Conservation (phyloP, 140 eudicot genomes). For the Oenanthe javanica region DNA sequence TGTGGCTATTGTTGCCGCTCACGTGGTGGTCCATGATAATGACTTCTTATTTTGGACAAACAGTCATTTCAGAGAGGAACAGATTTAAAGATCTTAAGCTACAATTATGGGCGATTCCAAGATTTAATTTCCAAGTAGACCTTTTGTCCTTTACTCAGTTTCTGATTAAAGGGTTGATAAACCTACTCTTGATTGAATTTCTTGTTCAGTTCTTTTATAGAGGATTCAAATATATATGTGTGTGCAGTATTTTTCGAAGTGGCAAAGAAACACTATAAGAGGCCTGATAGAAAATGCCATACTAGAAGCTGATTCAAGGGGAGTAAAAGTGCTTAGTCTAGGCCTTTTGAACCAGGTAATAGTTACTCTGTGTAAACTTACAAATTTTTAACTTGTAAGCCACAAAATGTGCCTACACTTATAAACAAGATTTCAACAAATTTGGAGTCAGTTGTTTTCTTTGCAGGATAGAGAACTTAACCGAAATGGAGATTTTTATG, state of each 20-base stretch:
- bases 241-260: constrained; percentile 28
- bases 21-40: constrained; percentile 37
- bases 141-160: not conserved
- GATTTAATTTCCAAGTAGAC: constrained; percentile 50
- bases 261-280: constrained; percentile 35
- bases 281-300: constrained; percentile 37
- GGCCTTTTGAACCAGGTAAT: constrained; percentile 34
- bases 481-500: constrained; percentile 31
- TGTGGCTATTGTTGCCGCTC: constrained; percentile 41
- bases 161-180: not conserved
- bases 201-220: not conserved
- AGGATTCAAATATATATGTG: not conserved
- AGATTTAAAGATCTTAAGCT: constrained; percentile 38
- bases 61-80: constrained; percentile 55
- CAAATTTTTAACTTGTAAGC: not conserved
- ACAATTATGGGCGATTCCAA: constrained; percentile 71
- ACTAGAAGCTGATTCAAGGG: constrained; percentile 36
- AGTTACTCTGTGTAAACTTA: not conserved
- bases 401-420: not conserved
- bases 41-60: constrained; percentile 22
- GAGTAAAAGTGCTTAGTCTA: constrained; percentile 35
- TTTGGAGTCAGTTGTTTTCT: not conserved
- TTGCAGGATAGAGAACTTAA: constrained; percentile 14
- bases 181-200: not conserved
- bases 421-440: not conserved